phyloP scores from a whole-genome alignment of 768 basidiomycete genomes.

The Mycena vulgaris region DNA sequence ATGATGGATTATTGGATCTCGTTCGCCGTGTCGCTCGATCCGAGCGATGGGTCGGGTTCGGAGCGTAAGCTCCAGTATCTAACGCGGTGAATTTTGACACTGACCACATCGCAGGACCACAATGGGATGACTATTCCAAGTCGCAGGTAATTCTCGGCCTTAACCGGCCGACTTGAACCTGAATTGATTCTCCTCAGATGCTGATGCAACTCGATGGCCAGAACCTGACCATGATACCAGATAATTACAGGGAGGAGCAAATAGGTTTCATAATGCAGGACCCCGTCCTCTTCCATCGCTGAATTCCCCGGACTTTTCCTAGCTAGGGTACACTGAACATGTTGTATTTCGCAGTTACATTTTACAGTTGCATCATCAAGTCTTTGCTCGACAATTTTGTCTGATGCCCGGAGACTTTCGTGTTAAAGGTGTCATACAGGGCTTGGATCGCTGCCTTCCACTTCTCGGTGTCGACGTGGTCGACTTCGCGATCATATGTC shows the following conservation, averaged over 20 bases:
- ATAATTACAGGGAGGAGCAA: constrained; percentile 23
- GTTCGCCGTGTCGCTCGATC: constrained; percentile 36
- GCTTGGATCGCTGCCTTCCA: constrained; percentile 21
- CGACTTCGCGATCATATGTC: constrained; percentile 11
- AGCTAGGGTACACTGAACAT: too few relatives aligned
- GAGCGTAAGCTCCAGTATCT: constrained; percentile 20
- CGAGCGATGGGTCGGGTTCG: constrained; percentile 38
- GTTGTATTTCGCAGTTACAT: too few relatives aligned
- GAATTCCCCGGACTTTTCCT: too few relatives aligned
- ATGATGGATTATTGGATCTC: constrained; percentile 45
- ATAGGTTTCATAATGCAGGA: constrained; percentile 13
- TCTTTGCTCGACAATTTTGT: background rate
- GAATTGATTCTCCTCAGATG: constrained; percentile 4
- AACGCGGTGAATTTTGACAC: background rate
- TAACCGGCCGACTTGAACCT: background rate
- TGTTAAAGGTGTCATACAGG: constrained; percentile 11
- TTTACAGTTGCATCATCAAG: constrained; percentile 11
- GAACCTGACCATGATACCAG: constrained; percentile 7
- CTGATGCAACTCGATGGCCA: constrained; percentile 15
- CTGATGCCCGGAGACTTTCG: background rate
- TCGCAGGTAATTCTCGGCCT: background rate
- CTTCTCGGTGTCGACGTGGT: constrained; percentile 15
- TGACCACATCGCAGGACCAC: constrained; percentile 4
- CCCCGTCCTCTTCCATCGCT: constrained; percentile 8
- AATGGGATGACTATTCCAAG: constrained; percentile 13